Percentiles rank a stretch among this genome's conserved stretches.
These are phyloP conservation scores for Linnemannia hyalina DNA, from an alignment of 192 early-diverging fungal genomes.

Conservation along the genomic window DNA sequence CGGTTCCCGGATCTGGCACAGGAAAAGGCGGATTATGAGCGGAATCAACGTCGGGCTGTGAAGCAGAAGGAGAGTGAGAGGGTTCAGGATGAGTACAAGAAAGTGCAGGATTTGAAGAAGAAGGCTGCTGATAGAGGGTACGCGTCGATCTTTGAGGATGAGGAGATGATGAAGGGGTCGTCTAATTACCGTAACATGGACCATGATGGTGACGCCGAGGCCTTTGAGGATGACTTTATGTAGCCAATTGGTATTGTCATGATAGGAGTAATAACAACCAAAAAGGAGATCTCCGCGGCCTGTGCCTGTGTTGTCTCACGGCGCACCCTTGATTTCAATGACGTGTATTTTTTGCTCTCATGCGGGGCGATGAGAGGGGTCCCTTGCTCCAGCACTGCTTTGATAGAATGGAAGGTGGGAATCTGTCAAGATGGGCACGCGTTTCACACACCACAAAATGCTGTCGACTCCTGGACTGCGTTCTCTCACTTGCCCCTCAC, in stretches of 20 bases:
- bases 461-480: conserved; percentile 5
- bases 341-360: neutral
- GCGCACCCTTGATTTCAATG: neutral
- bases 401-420: neutral
- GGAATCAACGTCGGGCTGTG: conserved; percentile 49
- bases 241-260: conserved; percentile 18
- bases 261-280: neutral
- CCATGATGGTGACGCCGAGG: conserved; percentile 64
- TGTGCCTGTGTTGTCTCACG: no score
- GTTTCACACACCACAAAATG: neutral
- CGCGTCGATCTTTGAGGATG: conserved; percentile 62
- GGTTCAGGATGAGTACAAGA: conserved; percentile 53
- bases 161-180: conserved; percentile 66
- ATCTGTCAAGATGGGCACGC: neutral
- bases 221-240: conserved; percentile 78
- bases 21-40: conserved; percentile 75
- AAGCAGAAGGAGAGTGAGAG: conserved; percentile 54
- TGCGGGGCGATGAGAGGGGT: neutral
- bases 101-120: conserved; percentile 56
- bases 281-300: neutral
- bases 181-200: conserved; percentile 58
- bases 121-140: conserved; percentile 62
- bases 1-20: conserved; percentile 81
- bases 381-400: neutral
- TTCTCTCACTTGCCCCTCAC: neutral